Conservation (phyloP, 352 stramenopile species). For the Pythium myriotylum region DNA sequence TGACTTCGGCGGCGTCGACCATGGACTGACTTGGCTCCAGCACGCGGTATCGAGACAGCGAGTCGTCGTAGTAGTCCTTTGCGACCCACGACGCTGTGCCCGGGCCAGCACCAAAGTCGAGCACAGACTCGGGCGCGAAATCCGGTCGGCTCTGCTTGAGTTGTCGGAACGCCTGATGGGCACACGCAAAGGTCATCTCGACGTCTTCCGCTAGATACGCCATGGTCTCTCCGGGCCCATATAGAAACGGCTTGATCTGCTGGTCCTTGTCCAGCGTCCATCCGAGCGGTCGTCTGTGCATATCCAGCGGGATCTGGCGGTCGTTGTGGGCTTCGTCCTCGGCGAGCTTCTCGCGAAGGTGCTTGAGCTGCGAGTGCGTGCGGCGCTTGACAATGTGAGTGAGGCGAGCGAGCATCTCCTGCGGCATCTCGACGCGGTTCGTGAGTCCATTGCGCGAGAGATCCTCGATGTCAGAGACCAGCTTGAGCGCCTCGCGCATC, state of each 20-base stretch:
- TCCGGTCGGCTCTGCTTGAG: slow-evolving; percentile 49
- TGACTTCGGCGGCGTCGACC: slow-evolving; percentile 70
- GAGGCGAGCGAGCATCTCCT: slow-evolving; percentile 58
- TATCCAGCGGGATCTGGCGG: slow-evolving; percentile 67
- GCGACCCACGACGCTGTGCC: slow-evolving; percentile 80
- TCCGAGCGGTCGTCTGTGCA: slow-evolving; percentile 74
- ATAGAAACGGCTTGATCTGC: slow-evolving; percentile 68
- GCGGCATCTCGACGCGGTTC: slow-evolving; percentile 75
- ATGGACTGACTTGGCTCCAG: slow-evolving; percentile 88
- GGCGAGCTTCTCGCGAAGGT: slow-evolving; percentile 58
- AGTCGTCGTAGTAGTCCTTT: slow-evolving; percentile 68
- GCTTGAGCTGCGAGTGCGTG: slow-evolving; percentile 80
- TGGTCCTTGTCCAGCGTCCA: slow-evolving; percentile 74
- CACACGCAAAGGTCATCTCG: slow-evolving; percentile 68
- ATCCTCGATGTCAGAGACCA: slow-evolving; percentile 64
- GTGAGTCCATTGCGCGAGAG: slow-evolving; percentile 66
- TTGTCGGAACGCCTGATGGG: slow-evolving; percentile 71
- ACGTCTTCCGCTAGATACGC: slow-evolving; percentile 78
- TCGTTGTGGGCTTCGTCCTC: slow-evolving; percentile 46
- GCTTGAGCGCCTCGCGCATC: slow-evolving; percentile 37
- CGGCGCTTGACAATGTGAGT: slow-evolving; percentile 61
- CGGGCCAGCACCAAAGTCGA: slow-evolving; percentile 80
- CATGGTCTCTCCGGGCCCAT: slow-evolving; percentile 73
- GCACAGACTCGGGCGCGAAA: slow-evolving; percentile 66
- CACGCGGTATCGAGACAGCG: slow-evolving; percentile 65